Base-by-base conservation (phyloP, 139 green algal species). In the Monoraphidium neglectum region DNA sequence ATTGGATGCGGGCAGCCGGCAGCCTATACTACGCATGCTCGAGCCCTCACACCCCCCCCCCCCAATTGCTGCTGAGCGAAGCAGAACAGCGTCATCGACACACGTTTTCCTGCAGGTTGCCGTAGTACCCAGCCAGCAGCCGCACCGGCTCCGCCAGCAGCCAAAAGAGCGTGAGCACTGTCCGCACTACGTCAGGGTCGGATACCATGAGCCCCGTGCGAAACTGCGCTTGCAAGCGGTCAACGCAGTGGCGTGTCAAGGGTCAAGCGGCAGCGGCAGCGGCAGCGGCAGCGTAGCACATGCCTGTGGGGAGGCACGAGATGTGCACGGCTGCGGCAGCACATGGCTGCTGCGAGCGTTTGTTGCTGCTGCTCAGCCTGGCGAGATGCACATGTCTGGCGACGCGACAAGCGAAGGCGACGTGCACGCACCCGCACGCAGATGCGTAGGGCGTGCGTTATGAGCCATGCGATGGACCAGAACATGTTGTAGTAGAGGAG, bases 71-170 rank as follows among this genome's bases (percentile, higher is more conserved):
- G 16, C 61, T 43, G 61, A 40, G 37, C 65, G 59, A 23, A 56
- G 66, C 28, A 54, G 16, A 63, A 33, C 6, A 35, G 12, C 36
- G 49, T 3, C 8, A 21, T 33, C 3, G 23, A 36, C 83, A 78
- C 61, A 90, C 85, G 46, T 88, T 90, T 47, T 90, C 85, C 69
- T 90, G 82, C 59, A 87, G 65, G 67, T 90, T 90, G 54, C 85
- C 85, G 24, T 86, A 86, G 62, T 63, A 88, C 16, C 85, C 85
- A 16, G 77, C 74, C 18, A 59, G 32, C 32, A 88, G 37, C 10
- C 85, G 80, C 3, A 87, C 64, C 3, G 85, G 85, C 70, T 90
- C 82, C 26, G 81, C 77, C 6, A 85, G n/a, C 37, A 87, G 65
- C 82, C 83, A 90, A n/a, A 90, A 79, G 26, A 81, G 70, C 43